Conservation (phyloP, 1,284 basidiomycete genomes). For the Schizophyllum amplum region DNA sequence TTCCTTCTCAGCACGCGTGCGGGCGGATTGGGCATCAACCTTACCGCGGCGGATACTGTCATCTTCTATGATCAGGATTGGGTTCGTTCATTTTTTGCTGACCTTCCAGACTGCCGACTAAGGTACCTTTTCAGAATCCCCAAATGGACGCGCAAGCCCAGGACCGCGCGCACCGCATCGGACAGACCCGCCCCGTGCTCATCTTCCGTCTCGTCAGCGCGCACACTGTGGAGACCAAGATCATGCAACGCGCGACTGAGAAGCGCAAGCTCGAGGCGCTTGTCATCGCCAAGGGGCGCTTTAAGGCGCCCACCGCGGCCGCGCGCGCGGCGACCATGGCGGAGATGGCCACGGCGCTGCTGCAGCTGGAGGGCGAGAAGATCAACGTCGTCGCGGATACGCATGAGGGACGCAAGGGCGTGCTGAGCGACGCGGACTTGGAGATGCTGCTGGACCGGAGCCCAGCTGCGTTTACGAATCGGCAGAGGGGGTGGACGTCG, state of each 20-base stretch:
- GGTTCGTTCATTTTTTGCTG: conserved; percentile 33
- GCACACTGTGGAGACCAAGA: conserved; percentile 87
- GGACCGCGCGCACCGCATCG: conserved; percentile 93
- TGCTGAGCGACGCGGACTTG: conserved; percentile 78
- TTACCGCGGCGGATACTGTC: conserved; percentile 90
- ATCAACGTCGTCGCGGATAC: conserved; percentile 81
- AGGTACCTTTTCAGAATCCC: conserved; percentile 57
- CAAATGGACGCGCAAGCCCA: conserved; percentile 97
- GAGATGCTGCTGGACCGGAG: conserved; percentile 77
- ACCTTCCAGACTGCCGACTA: conserved; percentile 5
- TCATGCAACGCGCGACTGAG: conserved; percentile 83
- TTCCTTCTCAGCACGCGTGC: conserved; percentile 92
- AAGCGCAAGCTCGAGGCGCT: conserved; percentile 89
- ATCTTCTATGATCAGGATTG: conserved; percentile 96
- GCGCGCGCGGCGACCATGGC: conserved; percentile 46
- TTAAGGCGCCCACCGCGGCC: conserved; percentile 58
- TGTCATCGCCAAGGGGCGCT: conserved; percentile 93
- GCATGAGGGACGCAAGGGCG: conserved; percentile 54
- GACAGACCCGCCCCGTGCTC: conserved; percentile 83
- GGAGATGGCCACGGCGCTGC: conserved; percentile 75
- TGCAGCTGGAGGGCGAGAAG: conserved; percentile 81
- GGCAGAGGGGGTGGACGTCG: conserved; percentile 76
- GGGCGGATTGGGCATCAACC: conserved; percentile 88
- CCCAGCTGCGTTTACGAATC: conserved; percentile 68
- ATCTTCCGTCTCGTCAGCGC: conserved; percentile 84